Conservation (phyloP, 2,329 filamentous ascomycete genomes). For the Sporothrix pseudoabietina region DNA sequence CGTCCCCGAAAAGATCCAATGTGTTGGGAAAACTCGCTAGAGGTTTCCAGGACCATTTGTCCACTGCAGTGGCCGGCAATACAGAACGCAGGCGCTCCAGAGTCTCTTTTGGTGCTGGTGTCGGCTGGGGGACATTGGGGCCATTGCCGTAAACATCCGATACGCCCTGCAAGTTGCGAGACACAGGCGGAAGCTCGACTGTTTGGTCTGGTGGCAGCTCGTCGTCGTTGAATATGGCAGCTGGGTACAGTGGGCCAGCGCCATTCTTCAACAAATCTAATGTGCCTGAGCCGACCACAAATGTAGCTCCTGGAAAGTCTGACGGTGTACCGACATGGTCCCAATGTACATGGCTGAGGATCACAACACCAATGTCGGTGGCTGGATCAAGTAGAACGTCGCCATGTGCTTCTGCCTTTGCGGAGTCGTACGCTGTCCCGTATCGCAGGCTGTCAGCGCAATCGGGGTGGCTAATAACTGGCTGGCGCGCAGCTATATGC, state of each 20-base stretch:
- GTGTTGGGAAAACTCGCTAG: slow-evolving; percentile 48
- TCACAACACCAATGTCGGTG: slow-evolving; percentile 39
- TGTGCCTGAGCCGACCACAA: slow-evolving; percentile 55
- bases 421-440: background rate
- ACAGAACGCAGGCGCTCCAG: background rate
- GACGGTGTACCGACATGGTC: slow-evolving; percentile 60
- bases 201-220: background rate
- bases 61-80: background rate
- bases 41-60: slow-evolving; percentile 43
- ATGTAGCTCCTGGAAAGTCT: slow-evolving; percentile 52
- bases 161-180: too few relatives aligned
- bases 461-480: slow-evolving; percentile 49
- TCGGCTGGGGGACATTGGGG: background rate
- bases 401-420: too few relatives aligned
- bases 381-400: slow-evolving; percentile 32
- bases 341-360: slow-evolving; percentile 59
- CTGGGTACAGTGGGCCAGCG: slow-evolving; percentile 18
- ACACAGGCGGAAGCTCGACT: background rate
- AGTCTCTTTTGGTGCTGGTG: background rate
- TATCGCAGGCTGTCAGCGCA: slow-evolving; percentile 44
- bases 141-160: background rate
- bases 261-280: slow-evolving; percentile 45
- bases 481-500: slow-evolving; percentile 51
- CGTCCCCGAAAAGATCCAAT: slow-evolving; percentile 53
- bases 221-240: slow-evolving; percentile 11